Conservation (phyloP, 495 filamentous ascomycete species). For the Viridothelium virens region DNA sequence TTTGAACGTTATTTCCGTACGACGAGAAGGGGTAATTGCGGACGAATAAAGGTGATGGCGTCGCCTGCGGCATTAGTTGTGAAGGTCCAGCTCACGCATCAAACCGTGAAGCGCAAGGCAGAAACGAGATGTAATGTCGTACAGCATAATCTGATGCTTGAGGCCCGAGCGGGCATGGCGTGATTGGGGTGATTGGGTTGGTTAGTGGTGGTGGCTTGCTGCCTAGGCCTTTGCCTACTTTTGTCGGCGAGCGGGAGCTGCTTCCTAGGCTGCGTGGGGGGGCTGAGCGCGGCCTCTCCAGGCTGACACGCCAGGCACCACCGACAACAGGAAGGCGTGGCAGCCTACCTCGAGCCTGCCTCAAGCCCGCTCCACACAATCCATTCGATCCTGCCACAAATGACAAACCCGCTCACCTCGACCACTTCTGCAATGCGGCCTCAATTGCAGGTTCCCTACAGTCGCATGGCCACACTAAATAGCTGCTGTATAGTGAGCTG, state of each 20-base stretch:
- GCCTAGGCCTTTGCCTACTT: neutral
- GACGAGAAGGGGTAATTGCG: neutral
- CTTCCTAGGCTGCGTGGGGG: neutral
- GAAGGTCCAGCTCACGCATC: neutral
- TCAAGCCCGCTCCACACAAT: conserved; percentile 1
- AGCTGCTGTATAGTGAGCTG: neutral
- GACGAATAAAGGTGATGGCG: neutral
- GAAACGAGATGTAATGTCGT: conserved; percentile 1
- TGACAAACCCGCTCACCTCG: neutral
- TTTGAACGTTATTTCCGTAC: conserved; percentile 3
- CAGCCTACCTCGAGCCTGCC: neutral
- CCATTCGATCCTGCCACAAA: neutral
- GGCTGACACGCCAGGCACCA: conserved; percentile 7
- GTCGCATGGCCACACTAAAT: conserved; percentile 1
- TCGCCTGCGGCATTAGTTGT: conserved; percentile 2
- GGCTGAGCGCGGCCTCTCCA: conserved; percentile 12
- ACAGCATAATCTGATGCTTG: neutral
- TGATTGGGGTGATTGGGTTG: neutral
- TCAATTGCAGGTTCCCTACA: neutral
- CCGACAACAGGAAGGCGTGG: neutral
- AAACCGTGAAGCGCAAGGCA: conserved; percentile 2
- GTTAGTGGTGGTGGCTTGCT: too few relatives aligned
- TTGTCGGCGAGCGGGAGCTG: neutral
- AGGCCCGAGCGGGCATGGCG: neutral
- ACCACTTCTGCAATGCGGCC: neutral